These are phyloP conservation scores for Alternaria arbusti DNA, from an alignment of 2,329 filamentous ascomycete genomes.

Conservation along the genomic window DNA sequence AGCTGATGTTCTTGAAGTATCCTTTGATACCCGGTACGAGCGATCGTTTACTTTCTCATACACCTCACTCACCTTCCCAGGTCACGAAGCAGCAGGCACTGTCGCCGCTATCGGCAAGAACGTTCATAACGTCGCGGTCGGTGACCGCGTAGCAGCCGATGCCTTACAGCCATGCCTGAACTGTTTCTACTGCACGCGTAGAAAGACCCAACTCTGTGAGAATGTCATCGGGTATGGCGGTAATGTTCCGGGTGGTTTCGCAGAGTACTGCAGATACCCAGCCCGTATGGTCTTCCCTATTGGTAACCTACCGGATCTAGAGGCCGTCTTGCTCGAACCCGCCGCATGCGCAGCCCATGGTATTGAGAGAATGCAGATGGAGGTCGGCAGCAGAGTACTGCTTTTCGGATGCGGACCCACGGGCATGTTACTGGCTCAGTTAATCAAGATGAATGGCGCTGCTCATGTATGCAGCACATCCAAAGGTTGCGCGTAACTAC, in stretches of 20 bases:
- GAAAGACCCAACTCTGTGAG: constrained; percentile 72
- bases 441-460: constrained; percentile 69
- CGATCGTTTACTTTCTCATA: background rate
- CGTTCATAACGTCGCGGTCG: constrained; percentile 66
- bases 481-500: background rate
- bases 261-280: constrained; percentile 68
- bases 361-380: constrained; percentile 71
- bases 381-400: constrained; percentile 68
- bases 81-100: constrained; percentile 72
- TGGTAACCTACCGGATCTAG: constrained; percentile 69
- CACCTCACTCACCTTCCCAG: constrained; percentile 32
- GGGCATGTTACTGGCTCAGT: constrained; percentile 68
- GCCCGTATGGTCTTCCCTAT: constrained; percentile 68
- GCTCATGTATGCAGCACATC: constrained; percentile 57
- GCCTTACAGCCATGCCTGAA: constrained; percentile 72
- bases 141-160: constrained; percentile 67
- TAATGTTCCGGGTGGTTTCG: constrained; percentile 74
- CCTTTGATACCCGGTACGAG: constrained; percentile 30
- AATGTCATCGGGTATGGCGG: constrained; percentile 71
- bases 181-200: constrained; percentile 76
- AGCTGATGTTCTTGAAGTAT: constrained; percentile 15
- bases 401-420: constrained; percentile 73
- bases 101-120: constrained; percentile 65
- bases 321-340: constrained; percentile 73
- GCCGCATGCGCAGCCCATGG: constrained; percentile 75